Evolutionary conservation across 2,329 filamentous ascomycete genomes (phyloP).

Genomic region (Cercospora berteroae): DNA sequence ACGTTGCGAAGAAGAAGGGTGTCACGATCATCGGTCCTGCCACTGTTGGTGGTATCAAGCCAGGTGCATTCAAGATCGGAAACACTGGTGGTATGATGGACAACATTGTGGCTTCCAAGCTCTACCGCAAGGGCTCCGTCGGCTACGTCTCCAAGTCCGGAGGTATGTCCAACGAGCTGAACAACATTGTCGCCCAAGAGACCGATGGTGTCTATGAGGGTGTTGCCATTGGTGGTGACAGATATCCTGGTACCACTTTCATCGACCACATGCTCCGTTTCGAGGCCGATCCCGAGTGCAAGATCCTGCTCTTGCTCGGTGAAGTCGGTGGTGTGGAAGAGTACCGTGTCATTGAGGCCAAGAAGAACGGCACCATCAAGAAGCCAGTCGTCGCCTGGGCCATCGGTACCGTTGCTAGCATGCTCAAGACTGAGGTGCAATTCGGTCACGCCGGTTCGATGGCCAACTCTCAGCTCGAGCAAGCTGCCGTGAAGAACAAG

Average conservation of each 20-base stretch:
- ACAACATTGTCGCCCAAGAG: constrained; percentile 97
- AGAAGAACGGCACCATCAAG: constrained; percentile 90
- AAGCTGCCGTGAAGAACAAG: constrained; percentile 94
- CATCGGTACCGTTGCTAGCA: constrained; percentile 97
- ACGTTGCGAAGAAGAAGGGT: constrained; percentile 96
- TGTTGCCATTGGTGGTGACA: constrained; percentile 98
- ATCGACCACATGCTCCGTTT: constrained; percentile 98
- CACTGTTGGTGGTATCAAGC: constrained; percentile 99
- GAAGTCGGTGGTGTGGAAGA: constrained; percentile 99
- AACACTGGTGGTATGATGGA: constrained; percentile 99
- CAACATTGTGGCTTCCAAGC: constrained; percentile 99
- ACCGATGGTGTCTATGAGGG: constrained; percentile 99
- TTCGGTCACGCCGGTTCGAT: constrained; percentile 98
- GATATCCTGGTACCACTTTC: constrained; percentile 98
- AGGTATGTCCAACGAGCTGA: constrained; percentile 99
- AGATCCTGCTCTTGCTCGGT: constrained; percentile 92
- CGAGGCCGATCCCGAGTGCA: constrained; percentile 95
- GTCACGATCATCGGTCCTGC: constrained; percentile 98
- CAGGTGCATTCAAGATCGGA: constrained; percentile 98
- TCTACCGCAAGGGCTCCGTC: constrained; percentile 98
- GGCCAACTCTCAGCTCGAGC: constrained; percentile 99
- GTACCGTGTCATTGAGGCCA: constrained; percentile 98
- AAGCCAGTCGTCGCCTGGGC: constrained; percentile 99
- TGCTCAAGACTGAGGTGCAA: constrained; percentile 99
- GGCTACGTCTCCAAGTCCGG: constrained; percentile 99